Evolutionary conservation across 495 filamentous ascomycete species (phyloP).

Genomic region (Neurospora tetrasperma): DNA sequence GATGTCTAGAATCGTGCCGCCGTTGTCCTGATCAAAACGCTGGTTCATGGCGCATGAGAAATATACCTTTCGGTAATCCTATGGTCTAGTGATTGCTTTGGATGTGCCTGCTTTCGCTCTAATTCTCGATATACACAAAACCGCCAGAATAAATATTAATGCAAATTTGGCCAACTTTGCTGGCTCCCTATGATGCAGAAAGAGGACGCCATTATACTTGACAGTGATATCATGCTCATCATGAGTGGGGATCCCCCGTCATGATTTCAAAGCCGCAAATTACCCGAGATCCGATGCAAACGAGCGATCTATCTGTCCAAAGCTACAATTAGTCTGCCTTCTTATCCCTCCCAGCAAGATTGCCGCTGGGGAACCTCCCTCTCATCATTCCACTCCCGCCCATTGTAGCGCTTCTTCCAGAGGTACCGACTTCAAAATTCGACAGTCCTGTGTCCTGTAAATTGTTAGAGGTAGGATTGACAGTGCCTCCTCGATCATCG

Average conservation of each 20-base stretch:
- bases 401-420: constrained; percentile 23
- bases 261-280: neutral
- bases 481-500: constrained; percentile 28
- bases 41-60: neutral
- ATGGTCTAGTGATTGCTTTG: neutral
- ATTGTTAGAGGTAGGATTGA: constrained; percentile 1
- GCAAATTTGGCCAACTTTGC: neutral
- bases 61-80: neutral
- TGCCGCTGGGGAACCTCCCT: neutral
- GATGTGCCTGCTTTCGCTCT: neutral
- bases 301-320: neutral
- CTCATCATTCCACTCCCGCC: constrained; percentile 12
- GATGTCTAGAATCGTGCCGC: neutral
- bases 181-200: neutral
- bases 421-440: constrained; percentile 17
- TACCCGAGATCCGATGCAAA: neutral
- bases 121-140: neutral
- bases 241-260: neutral
- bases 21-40: neutral
- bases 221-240: neutral
- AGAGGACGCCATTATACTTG: neutral
- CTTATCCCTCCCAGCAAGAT: constrained; percentile 10
- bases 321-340: constrained; percentile 21
- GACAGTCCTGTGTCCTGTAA: constrained; percentile 8
- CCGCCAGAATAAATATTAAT: neutral